Evolutionary conservation across 192 early-diverging fungal species (phyloP), one percentile per base, ranked within the genome.

Genomic region (Coemansia biformis): DNA sequence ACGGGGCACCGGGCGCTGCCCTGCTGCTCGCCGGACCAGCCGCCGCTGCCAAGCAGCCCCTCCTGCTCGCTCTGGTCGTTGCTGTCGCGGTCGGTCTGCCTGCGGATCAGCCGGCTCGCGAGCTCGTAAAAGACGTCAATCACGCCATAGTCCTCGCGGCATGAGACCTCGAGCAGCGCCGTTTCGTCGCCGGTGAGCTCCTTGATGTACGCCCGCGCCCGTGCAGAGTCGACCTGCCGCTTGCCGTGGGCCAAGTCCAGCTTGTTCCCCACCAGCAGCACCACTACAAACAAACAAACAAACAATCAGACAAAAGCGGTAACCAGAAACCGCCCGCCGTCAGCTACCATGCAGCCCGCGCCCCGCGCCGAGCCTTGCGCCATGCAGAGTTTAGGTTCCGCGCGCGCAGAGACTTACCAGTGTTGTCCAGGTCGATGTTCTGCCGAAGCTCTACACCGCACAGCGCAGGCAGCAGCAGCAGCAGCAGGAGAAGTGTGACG

Each of bases 221-320:
- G 77, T 11, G 70, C 46, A 43, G 76, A 71, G 44, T 79, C 68
- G 9, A 86, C 79, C 39, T 74, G 74, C 43, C 84, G 77, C 46
- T 63, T 70, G 40, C 67, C 72, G 16, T 73, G 48, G 17, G 81
- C 79, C 59, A 86, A 63, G 54, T 86, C 84, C 66, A 80, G 70
- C 54, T 86, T 86, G 63, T 86, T 86, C 33, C 81, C 84, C 12
- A 86, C 82, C 30, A 86, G 73, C 40, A 83, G 78, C 38, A 86
- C 72, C 28, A 86, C 82, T 79, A 81, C 59, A 56, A 10, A 13
- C 22, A 21, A 3, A 41, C n/a, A 29, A 28, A 39, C 19, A 24
- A 32, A 6, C 10, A 48, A 21, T 36, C 28, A 46, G 14, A 18
- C 36, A 52, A 19, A 9, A 30, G 26, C n/a, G n/a, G n/a, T n/a